Conservation (phyloP, 176 grass and related monocot species). For the Guadua angustifolia region DNA sequence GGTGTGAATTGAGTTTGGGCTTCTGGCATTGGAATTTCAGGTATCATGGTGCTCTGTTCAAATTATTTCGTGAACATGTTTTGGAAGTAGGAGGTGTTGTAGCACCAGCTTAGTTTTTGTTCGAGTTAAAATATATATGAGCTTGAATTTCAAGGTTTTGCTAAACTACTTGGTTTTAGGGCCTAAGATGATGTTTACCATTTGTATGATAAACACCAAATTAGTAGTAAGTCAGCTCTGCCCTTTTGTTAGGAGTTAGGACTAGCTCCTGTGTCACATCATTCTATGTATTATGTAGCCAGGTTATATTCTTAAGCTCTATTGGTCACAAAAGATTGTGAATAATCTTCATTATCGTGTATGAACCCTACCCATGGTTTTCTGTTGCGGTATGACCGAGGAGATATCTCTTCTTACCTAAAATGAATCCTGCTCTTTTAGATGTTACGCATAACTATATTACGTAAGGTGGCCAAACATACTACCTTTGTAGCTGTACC, state of each 20-base stretch:
- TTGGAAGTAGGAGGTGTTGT: neutral
- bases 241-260: neutral
- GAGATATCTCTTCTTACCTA: neutral
- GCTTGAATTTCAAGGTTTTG: no score
- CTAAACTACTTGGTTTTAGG: no score
- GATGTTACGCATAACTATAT: neutral
- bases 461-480: no score
- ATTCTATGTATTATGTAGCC: neutral
- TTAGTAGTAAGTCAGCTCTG: no score
- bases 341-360: slow-evolving; percentile 7
- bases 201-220: no score
- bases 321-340: neutral
- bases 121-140: no score
- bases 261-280: neutral
- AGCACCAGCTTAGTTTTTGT: neutral
- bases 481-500: neutral
- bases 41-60: neutral
- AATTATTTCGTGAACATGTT: neutral
- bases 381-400: neutral
- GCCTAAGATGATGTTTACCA: no score
- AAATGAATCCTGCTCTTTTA: neutral
- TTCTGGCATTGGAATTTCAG: neutral
- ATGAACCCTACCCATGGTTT: neutral
- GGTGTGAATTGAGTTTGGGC: neutral
- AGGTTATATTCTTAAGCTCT: neutral